A percentile compares a stretch with the other conserved stretches of the same genome.
phyloP scores from a whole-genome alignment of 495 filamentous ascomycete genomes.

The Penicillium samsonianum region DNA sequence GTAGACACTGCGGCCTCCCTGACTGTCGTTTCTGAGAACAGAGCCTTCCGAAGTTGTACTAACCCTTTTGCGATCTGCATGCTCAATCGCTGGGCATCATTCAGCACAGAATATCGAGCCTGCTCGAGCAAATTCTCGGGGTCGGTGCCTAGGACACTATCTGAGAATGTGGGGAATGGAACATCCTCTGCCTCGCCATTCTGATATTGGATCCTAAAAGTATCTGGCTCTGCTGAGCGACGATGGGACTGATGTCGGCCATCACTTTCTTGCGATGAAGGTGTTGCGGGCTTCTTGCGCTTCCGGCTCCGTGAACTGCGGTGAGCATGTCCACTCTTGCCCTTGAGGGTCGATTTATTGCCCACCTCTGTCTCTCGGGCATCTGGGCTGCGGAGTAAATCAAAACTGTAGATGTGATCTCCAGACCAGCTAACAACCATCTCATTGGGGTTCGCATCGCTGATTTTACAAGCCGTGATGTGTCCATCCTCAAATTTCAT shows the following conservation, averaged over 20 bases:
- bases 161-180: constrained; percentile 37
- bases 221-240: constrained; percentile 33
- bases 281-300: constrained; percentile 54
- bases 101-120: constrained; percentile 47
- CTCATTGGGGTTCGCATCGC: constrained; percentile 73
- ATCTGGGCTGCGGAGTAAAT: constrained; percentile 64
- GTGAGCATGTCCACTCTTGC: constrained; percentile 14
- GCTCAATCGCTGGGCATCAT: constrained; percentile 52
- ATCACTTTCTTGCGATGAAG: constrained; percentile 46
- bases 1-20: constrained; percentile 27
- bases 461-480: constrained; percentile 79
- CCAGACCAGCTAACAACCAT: constrained; percentile 77
- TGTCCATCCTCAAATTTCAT: constrained; percentile 62
- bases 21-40: constrained; percentile 53
- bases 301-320: constrained; percentile 50
- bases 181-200: constrained; percentile 64
- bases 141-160: constrained; percentile 24
- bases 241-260: constrained; percentile 46
- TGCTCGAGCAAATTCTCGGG: constrained; percentile 39
- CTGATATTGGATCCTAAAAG: constrained; percentile 59
- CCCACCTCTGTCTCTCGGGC: constrained; percentile 40
- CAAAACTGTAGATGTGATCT: constrained; percentile 73
- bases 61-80: constrained; percentile 56
- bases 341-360: constrained; percentile 19
- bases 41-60: constrained; percentile 56